These are phyloP conservation scores for Porphyrellus cyaneotinctus DNA, from an alignment of 768 basidiomycete genomes.

Conservation along the genomic window DNA sequence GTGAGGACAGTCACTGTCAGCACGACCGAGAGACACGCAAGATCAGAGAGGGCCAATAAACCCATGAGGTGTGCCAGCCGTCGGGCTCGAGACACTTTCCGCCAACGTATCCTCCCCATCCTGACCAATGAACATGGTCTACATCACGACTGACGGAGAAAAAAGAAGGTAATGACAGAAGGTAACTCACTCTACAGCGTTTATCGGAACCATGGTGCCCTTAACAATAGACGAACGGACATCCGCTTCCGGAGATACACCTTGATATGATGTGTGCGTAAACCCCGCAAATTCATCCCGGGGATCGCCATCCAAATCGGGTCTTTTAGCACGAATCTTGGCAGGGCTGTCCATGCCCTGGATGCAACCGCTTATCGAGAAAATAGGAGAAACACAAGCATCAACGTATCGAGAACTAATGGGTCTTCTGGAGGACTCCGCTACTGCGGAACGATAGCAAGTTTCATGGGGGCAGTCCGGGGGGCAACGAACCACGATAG, in stretches of 20 bases:
- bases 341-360: neutral
- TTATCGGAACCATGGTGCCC: conserved; percentile 23
- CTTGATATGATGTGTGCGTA: conserved; percentile 12
- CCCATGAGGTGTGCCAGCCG: conserved; percentile 4
- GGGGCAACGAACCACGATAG: conserved; percentile 19
- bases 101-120: conserved; percentile 10
- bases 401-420: conserved; percentile 22
- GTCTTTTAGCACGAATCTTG: neutral
- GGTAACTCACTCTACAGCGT: conserved; percentile 20
- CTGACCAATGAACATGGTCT: conserved; percentile 12
- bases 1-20: conserved; percentile 17
- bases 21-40: conserved; percentile 14
- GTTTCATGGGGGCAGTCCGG: conserved; percentile 17
- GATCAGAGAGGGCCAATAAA: conserved; percentile 10
- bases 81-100: conserved; percentile 6
- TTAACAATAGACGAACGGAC: conserved; percentile 29
- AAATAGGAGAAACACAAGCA: conserved; percentile 26
- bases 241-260: conserved; percentile 14
- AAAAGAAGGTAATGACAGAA: neutral
- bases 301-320: neutral
- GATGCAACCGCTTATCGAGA: neutral
- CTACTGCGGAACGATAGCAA: neutral
- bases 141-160: conserved; percentile 6
- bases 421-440: neutral
- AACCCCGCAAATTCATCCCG: conserved; percentile 8